phyloP scores from a whole-genome alignment of 2,329 filamentous ascomycete species.

The Fusarium beomiforme region DNA sequence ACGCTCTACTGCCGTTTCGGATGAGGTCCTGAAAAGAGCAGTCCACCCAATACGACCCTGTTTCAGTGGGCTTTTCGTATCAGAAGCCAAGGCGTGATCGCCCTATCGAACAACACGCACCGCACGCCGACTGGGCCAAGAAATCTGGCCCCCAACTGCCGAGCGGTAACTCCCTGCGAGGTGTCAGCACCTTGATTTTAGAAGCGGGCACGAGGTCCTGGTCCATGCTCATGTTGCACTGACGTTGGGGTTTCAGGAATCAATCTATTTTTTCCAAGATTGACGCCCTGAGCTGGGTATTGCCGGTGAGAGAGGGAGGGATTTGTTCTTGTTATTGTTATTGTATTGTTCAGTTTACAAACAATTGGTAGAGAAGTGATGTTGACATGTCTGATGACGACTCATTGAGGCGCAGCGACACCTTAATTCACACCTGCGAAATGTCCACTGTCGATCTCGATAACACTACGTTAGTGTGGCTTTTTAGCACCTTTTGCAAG shows the following conservation, averaged over 20 bases:
- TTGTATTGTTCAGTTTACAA: not conserved
- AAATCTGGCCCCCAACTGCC: conserved; percentile 30
- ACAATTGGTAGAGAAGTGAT: not conserved
- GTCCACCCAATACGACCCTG: conserved; percentile 30
- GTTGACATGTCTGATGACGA: conserved; percentile 23
- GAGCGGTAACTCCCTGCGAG: conserved; percentile 34
- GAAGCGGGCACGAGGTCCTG: not conserved
- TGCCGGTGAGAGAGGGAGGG: not conserved
- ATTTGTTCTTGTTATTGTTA: not conserved
- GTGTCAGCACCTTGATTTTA: conserved; percentile 40
- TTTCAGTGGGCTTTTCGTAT: conserved; percentile 19
- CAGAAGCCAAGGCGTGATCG: conserved; percentile 2
- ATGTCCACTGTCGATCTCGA: conserved; percentile 35
- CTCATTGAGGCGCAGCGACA: conserved; percentile 32
- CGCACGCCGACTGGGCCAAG: not conserved
- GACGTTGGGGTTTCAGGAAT: conserved; percentile 35
- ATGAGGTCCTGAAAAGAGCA: not conserved
- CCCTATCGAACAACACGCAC: conserved; percentile 1
- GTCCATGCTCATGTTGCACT: conserved; percentile 8
- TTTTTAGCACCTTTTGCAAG: not conserved
- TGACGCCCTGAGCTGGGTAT: conserved; percentile 14
- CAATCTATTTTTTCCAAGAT: not conserved
- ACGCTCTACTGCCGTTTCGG: conserved; percentile 25
- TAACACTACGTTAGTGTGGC: conserved; percentile 21
- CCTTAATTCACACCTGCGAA: conserved; percentile 19